These are phyloP conservation scores for Platanthera zijinensis DNA, from an alignment of 106 monocot species.

Conservation along the genomic window DNA sequence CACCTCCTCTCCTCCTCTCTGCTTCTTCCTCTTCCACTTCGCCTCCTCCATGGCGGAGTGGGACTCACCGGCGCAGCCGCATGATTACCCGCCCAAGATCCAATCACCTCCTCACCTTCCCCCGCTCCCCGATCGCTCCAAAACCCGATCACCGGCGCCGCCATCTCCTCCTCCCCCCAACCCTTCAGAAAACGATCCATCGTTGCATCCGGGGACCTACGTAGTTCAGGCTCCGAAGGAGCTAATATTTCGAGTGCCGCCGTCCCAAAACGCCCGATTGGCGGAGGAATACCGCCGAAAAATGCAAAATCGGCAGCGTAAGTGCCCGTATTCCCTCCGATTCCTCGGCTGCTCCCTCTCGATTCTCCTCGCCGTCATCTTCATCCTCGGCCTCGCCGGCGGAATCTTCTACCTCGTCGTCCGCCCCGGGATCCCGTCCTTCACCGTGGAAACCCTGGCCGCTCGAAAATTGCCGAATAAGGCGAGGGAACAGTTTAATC, in stretches of 20 bases:
- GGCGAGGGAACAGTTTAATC: background rate
- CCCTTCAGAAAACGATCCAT: background rate
- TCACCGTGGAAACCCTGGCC: background rate
- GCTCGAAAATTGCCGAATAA: background rate
- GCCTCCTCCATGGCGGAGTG: background rate
- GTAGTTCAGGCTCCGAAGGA: constrained; percentile 14
- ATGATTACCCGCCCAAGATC: no score
- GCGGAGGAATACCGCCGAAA: background rate
- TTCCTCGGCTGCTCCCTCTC: background rate
- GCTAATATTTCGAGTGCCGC: constrained; percentile 10
- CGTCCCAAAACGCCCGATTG: constrained; percentile 1
- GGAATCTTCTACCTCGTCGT: background rate
- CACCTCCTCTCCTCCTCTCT: no score
- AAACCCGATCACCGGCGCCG: background rate
- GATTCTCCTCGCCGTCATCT: background rate
- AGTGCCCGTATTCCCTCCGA: background rate
- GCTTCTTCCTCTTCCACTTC: background rate
- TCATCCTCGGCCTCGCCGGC: background rate
- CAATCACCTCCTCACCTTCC: background rate
- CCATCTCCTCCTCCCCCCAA: background rate
- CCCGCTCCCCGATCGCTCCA: background rate
- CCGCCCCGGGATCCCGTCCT: background rate
- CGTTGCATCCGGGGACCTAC: background rate
- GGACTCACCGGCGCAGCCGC: background rate
- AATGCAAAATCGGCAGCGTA: background rate